Evolutionary conservation across 148 eudicot genomes (phyloP).

Genomic region (Camellia granthamiana): DNA sequence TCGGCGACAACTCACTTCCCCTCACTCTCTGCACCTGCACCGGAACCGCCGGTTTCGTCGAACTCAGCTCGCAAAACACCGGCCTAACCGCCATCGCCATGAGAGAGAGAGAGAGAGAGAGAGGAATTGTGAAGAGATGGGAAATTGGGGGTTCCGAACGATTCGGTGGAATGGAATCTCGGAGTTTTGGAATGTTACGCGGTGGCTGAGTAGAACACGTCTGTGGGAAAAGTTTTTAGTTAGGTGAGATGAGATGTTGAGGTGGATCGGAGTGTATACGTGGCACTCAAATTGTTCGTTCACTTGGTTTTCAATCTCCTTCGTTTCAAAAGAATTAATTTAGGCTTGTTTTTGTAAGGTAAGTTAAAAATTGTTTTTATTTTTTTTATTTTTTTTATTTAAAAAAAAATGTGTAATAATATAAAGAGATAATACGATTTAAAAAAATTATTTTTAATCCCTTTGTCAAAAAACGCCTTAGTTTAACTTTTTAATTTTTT

Average conservation of each 20-base stretch:
- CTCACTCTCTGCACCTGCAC: conserved; percentile 29
- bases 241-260: neutral
- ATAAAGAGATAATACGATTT: too few species aligned
- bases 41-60: conserved; percentile 27
- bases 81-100: conserved; percentile 36
- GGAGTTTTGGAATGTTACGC: neutral
- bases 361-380: too few species aligned
- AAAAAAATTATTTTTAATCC: too few species aligned
- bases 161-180: neutral
- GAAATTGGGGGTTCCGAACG: neutral
- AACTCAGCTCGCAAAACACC: conserved; percentile 42
- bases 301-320: conserved; percentile 20
- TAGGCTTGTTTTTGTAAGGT: too few species aligned
- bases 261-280: conserved; percentile 4
- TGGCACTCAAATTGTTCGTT: conserved; percentile 20
- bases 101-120: conserved; percentile 6
- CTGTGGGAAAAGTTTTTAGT: neutral
- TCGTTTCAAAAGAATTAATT: too few species aligned
- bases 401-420: too few species aligned
- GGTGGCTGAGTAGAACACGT: conserved; percentile 30
- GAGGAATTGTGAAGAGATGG: conserved; percentile 1
- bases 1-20: conserved; percentile 11
- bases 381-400: too few species aligned
- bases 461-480: too few species aligned
- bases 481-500: too few species aligned